Evolutionary conservation across 176 grass and related monocot genomes (phyloP), one percentile per base, ranked within the genome.

Genomic region (Rhynchospora tenuis): DNA sequence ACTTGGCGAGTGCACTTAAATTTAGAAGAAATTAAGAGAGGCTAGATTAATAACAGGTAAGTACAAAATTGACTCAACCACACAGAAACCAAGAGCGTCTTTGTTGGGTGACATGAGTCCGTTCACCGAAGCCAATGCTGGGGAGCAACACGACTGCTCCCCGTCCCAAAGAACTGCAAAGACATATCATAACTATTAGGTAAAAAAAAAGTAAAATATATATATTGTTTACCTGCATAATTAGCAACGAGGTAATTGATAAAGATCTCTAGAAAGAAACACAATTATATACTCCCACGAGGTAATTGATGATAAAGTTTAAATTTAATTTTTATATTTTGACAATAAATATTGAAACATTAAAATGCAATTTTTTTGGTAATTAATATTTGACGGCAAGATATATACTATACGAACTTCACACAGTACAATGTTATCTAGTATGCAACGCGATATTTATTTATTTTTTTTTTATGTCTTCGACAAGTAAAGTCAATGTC

Each of bases 71-170:
- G 71, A 74, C 71, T 52, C 5, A 26, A 74, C 1, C 22, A 52
- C 12, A 74, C 71, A 74, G 52, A 74, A 74, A 74, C 50, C 46
- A 74, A 74, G 46, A 74, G 70, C 70, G 70, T 50, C 70, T 27
- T 74, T 51, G 70, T 74, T 74, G 70, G 70, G 70, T 74, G 22
- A 51, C 70, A 74, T 14, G 45, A 74, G 51, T 74, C 45, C 70
- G 0, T 50, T 0, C 51, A 51, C 44, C 45, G 23, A 74, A 28
- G 46, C 71, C 22, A 74, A 74, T 74, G 71, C 71, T 74, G 71
- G 71, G 71, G 11, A 51, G 71, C 71, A 74, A 52, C 45, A 7
- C 45, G 23, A 15, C 46, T 74, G 71, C 12, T 74, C 46, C 71
- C 71, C 13, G 4, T 74, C 27, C 22, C 71, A 74, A 74, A 74